Evolutionary conservation across 2,329 filamentous ascomycete species (phyloP).

Genomic region (Pseudopyrenochaeta lycopersici): DNA sequence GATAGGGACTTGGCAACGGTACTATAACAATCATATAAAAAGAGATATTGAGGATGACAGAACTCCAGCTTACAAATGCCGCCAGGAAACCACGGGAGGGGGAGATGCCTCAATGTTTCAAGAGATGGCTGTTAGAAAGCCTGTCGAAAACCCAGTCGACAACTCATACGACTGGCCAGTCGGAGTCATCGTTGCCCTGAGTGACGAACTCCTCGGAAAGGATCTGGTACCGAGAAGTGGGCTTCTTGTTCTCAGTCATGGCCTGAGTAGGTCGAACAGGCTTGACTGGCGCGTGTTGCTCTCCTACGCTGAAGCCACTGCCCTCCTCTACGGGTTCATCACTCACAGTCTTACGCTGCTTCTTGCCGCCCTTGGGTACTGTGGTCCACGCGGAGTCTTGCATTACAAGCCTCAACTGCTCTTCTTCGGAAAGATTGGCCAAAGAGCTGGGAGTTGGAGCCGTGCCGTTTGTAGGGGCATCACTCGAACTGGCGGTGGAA

Average conservation of each 20-base stretch:
- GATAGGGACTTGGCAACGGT: not conserved
- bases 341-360: slow-evolving; percentile 59
- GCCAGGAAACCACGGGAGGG: not conserved
- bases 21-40: not conserved
- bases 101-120: not conserved
- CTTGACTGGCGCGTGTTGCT: slow-evolving; percentile 27
- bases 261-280: slow-evolving; percentile 32
- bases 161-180: slow-evolving; percentile 52
- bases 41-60: not conserved
- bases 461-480: slow-evolving; percentile 49
- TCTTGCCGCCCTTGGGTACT: slow-evolving; percentile 64
- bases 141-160: not conserved
- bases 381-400: slow-evolving; percentile 67
- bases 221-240: slow-evolving; percentile 40
- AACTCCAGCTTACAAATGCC: not conserved
- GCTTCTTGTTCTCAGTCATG: slow-evolving; percentile 38
- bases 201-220: slow-evolving; percentile 37
- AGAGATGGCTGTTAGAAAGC: not conserved
- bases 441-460: slow-evolving; percentile 53
- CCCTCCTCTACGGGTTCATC: slow-evolving; percentile 55
- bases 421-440: slow-evolving; percentile 66
- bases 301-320: slow-evolving; percentile 25
- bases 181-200: slow-evolving; percentile 46
- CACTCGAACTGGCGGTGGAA: slow-evolving; percentile 52
- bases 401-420: slow-evolving; percentile 64